A percentile compares a stretch with the other conserved stretches of the same genome.
Evolutionary conservation across 768 basidiomycete genomes (phyloP).

Genomic region (Serendipita sp.): DNA sequence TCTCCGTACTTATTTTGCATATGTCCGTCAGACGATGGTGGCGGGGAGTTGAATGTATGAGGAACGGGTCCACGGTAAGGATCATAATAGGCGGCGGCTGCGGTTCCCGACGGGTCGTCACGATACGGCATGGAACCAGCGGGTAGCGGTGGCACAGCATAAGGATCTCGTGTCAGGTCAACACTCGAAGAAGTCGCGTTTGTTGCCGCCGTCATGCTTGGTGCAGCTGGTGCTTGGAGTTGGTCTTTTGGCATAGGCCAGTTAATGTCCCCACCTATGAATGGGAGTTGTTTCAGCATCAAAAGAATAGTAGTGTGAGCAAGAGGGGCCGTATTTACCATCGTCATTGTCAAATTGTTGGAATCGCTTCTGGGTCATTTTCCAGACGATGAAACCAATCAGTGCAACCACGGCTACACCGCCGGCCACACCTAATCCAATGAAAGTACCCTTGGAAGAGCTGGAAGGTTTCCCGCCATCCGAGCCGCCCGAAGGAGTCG

Average conservation of each 20-base stretch:
- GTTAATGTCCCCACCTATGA: conserved; percentile 69
- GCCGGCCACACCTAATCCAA: conserved; percentile 69
- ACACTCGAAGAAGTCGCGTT: conserved; percentile 31
- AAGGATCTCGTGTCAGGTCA: conserved; percentile 27
- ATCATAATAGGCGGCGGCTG: conserved; percentile 44
- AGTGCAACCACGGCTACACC: conserved; percentile 60
- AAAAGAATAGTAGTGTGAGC: conserved; percentile 3
- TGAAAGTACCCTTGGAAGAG: conserved; percentile 21
- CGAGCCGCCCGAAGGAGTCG: conserved; percentile 8
- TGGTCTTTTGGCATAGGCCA: conserved; percentile 74
- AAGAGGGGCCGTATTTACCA: conserved; percentile 33
- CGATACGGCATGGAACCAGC: conserved; percentile 66
- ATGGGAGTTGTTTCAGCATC: not conserved
- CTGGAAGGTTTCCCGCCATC: not conserved
- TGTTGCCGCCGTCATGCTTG: conserved; percentile 11
- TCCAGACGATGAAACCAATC: conserved; percentile 68
- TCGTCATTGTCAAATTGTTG: conserved; percentile 47
- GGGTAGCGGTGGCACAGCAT: conserved; percentile 69
- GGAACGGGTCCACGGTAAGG: conserved; percentile 70
- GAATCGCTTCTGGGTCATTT: conserved; percentile 55
- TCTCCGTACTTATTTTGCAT: conserved; percentile 31
- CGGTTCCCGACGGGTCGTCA: conserved; percentile 33
- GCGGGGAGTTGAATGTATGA: conserved; percentile 31
- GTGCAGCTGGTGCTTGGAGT: conserved; percentile 41
- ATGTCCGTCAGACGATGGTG: conserved; percentile 19